A percentile compares a stretch with the other conserved stretches of the same genome.
phyloP scores from a whole-genome alignment of 768 basidiomycete genomes.

The Suillus luteus region DNA sequence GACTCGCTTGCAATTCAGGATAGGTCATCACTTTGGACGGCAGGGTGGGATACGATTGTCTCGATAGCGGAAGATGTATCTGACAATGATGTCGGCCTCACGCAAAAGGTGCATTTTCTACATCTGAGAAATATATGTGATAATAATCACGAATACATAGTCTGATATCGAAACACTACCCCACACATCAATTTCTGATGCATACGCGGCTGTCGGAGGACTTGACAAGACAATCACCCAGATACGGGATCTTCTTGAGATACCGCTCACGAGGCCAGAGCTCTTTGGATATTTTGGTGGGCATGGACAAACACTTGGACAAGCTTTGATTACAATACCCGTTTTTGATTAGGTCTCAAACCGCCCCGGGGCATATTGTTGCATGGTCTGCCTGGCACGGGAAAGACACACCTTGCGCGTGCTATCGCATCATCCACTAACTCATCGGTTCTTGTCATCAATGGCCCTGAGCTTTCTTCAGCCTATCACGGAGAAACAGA shows the following conservation, averaged over 20 bases:
- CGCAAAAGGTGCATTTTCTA: slow-evolving; percentile 36
- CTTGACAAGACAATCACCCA: slow-evolving; percentile 83
- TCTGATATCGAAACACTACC: slow-evolving; percentile 49
- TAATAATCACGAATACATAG: slow-evolving; percentile 32
- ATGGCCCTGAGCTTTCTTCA: slow-evolving; percentile 92
- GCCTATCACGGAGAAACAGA: slow-evolving; percentile 99
- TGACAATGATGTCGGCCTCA: slow-evolving; percentile 27
- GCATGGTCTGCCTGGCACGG: slow-evolving; percentile 96
- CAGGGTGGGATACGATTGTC: slow-evolving; percentile 70
- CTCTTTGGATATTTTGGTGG: slow-evolving; percentile 76
- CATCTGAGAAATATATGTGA: slow-evolving; percentile 14
- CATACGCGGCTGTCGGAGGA: slow-evolving; percentile 88
- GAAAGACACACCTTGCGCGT: slow-evolving; percentile 95
- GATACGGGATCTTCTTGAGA: slow-evolving; percentile 83
- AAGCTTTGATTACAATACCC: slow-evolving; percentile 10
- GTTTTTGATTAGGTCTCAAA: slow-evolving; percentile 62
- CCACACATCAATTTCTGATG: slow-evolving; percentile 46
- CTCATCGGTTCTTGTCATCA: slow-evolving; percentile 89
- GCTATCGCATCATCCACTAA: slow-evolving; percentile 88
- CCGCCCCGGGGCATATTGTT: slow-evolving; percentile 95
- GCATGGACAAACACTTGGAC: slow-evolving; percentile 23
- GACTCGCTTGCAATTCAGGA: slow-evolving; percentile 46
- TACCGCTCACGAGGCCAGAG: slow-evolving; percentile 81
- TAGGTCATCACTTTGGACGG: slow-evolving; percentile 53
- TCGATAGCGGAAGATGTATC: slow-evolving; percentile 37